These are phyloP conservation scores for Coleophoma eucalyptorum DNA, from an alignment of 2,329 filamentous ascomycete genomes.

Conservation along the genomic window DNA sequence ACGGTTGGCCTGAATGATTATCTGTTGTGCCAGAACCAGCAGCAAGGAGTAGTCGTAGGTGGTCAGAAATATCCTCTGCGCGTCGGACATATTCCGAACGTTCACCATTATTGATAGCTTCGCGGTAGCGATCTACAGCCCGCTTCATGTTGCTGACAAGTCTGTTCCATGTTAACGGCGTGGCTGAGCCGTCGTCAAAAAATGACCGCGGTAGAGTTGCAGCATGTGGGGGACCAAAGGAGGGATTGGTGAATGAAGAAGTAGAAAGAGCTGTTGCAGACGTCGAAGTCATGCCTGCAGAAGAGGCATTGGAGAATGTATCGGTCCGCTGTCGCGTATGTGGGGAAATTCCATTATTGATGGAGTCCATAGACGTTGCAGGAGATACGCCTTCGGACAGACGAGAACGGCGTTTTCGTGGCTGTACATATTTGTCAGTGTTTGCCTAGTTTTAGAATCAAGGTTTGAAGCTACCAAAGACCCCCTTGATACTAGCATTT, in stretches of 20 bases:
- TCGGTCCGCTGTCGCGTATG: slow-evolving; percentile 55
- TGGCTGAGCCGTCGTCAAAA: slow-evolving; percentile 81
- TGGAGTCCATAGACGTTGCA: slow-evolving; percentile 87
- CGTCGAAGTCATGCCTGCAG: slow-evolving; percentile 45
- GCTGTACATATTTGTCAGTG: slow-evolving; percentile 33
- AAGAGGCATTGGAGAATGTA: slow-evolving; percentile 44
- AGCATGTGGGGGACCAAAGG: slow-evolving; percentile 24
- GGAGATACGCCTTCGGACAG: slow-evolving; percentile 69
- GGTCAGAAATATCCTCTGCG: slow-evolving; percentile 98
- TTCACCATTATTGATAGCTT: slow-evolving; percentile 79
- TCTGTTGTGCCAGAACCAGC: slow-evolving; percentile 96
- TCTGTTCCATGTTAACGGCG: slow-evolving; percentile 82
- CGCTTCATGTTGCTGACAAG: slow-evolving; percentile 91
- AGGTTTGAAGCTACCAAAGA: slow-evolving; percentile 55
- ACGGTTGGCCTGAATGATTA: slow-evolving; percentile 97
- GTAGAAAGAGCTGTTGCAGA: slow-evolving; percentile 23
- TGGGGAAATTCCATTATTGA: slow-evolving; percentile 62
- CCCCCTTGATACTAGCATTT: slow-evolving; percentile 66
- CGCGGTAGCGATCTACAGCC: slow-evolving; percentile 84
- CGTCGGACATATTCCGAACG: slow-evolving; percentile 88
- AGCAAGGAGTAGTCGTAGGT: slow-evolving; percentile 86
- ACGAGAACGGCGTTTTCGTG: slow-evolving; percentile 59
- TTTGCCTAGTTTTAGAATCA: slow-evolving; percentile 1
- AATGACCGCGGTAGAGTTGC: slow-evolving; percentile 73
- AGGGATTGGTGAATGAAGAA: slow-evolving; percentile 56